These are phyloP conservation scores for Syzygium grande DNA, from an alignment of 345 rosid genomes.

Conservation along the genomic window DNA sequence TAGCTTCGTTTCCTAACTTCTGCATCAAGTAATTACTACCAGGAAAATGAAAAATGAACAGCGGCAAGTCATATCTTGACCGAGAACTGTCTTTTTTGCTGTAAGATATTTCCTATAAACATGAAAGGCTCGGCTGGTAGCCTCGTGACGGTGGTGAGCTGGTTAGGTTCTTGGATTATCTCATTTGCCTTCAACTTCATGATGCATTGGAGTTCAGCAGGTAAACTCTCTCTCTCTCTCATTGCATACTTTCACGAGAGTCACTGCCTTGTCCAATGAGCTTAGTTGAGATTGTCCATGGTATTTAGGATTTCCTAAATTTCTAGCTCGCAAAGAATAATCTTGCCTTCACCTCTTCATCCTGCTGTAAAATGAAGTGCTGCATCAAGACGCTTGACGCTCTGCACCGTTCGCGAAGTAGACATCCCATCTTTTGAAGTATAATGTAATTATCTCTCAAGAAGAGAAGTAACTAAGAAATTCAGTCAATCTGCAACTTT, in stretches of 20 bases:
- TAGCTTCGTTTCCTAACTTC: constrained; percentile 1
- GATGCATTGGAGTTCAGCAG: constrained; percentile 40
- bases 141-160: constrained; percentile 66
- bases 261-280: background rate
- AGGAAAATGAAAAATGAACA: background rate
- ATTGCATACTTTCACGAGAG: background rate
- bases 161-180: constrained; percentile 78
- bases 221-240: background rate
- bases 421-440: background rate
- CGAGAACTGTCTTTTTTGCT: background rate
- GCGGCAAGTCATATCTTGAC: background rate
- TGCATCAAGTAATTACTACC: background rate
- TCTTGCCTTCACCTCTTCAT: background rate
- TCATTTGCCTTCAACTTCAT: constrained; percentile 62
- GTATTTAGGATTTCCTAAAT: background rate
- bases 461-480: background rate
- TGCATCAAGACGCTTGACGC: background rate
- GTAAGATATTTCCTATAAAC: constrained; percentile 74
- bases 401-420: background rate
- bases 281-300: background rate
- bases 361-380: background rate
- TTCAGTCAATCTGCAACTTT: background rate
- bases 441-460: background rate
- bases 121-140: constrained; percentile 84
- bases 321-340: background rate